These are phyloP conservation scores for Zostera marina DNA, from an alignment of 116 monocot species.

Conservation along the genomic window DNA sequence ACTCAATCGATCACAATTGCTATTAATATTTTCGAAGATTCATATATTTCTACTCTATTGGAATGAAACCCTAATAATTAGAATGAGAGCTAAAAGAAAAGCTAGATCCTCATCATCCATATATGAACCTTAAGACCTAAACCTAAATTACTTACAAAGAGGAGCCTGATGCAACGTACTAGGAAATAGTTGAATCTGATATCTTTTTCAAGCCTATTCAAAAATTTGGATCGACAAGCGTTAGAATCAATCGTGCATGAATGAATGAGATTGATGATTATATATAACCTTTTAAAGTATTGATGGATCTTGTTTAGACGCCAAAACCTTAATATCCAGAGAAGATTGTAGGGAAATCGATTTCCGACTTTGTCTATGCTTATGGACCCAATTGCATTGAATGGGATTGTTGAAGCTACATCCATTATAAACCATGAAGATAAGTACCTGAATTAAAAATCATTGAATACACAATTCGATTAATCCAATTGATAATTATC, in stretches of 20 bases:
- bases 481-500: too few species aligned
- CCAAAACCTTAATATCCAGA: conserved; percentile 79
- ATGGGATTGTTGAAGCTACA: conserved; percentile 79
- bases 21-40: too few species aligned
- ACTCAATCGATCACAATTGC: too few species aligned
- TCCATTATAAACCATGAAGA: conserved; percentile 95
- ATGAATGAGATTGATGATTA: too few species aligned
- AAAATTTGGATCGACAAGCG: too few species aligned
- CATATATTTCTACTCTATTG: too few species aligned
- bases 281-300: conserved; percentile 41
- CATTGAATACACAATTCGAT: too few species aligned
- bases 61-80: too few species aligned
- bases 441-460: conserved; percentile 36
- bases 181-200: conserved; percentile 90
- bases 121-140: background rate
- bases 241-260: too few species aligned
- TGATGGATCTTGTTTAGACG: conserved; percentile 65
- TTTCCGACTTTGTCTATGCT: conserved; percentile 35
- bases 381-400: conserved; percentile 46
- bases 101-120: too few species aligned
- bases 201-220: conserved; percentile 69
- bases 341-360: conserved; percentile 32
- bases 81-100: too few species aligned
- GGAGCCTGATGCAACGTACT: conserved; percentile 51
- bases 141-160: conserved; percentile 33